Base-by-base conservation (phyloP, 1,284 basidiomycete species). In the Cryptococcus sp. region DNA sequence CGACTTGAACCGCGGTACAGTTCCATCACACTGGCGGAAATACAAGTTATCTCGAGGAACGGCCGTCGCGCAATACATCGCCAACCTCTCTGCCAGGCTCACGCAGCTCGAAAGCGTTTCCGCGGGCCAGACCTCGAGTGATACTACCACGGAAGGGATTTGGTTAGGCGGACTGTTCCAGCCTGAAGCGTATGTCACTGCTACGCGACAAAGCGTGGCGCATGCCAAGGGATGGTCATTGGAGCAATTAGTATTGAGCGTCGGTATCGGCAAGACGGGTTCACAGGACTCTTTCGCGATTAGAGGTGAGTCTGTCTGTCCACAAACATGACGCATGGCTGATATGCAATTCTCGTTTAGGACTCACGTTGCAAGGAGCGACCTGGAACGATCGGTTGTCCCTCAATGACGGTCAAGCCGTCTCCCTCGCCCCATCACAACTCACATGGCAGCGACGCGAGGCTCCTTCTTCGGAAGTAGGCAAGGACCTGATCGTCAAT, bases 81-180 rank as follows among this genome's bases (percentile, higher is more conserved):
- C 85, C n/a, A 88, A 95, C 75, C 83, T 96, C 47, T 82, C 85
- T 31, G 84, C 85, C 47, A 87, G 93, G 23, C 79, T 97, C 41
- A 83, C 78, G 20, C 94, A 96, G 74, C 83, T 97, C 40, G 86
- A 91, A 58, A 78, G 81, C n/a, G 87, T 95, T 61, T 86, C 89
- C 0, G 74, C 80, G 6, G 81, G 87, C 56, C 85, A 53, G 25
- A 44, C 49, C 5, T 42, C 31, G n/a, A 35, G 46, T 10, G 8
- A 19, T n/a, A 22, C 17, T 3, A 35, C 31, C 15, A 38, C 53
- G 22, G 47, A 54, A 22, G 61, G 55, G 1, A 82, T 93, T 39
- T 92, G 90, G 89, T 84, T 96, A 15, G 93, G 93, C 38, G 90
- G 91, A 0, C 77, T 97, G 53, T 96, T 97, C 84, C 93, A 91